Evolutionary conservation across 768 basidiomycete genomes (phyloP), one percentile per base, ranked within the genome.

Genomic region (Daedaleopsis nitida): DNA sequence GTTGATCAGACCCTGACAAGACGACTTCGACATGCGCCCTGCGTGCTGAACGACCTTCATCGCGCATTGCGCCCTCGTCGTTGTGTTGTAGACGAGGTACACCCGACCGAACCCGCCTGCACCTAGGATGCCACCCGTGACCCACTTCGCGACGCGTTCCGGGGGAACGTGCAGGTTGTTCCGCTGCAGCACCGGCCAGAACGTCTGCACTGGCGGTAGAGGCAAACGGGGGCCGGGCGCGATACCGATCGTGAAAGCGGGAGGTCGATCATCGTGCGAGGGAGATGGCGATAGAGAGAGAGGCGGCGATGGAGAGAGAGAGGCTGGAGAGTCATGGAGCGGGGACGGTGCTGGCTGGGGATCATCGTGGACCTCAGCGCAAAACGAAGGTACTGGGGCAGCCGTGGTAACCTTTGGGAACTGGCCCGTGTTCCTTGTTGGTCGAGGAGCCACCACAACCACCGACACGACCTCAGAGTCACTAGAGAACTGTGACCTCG

Each of bases 41-140:
- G 38, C 12, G 43, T 61, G 57, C 24, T 62, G 59, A 5, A 68
- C 51, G 35, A 69, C 66, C 59, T 71, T 71, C 59, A 71, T 62
- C 11, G 66, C 70, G 16, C 62, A 52, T 44, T 65, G 35, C 21
- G 42, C 35, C 5, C 45, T 23, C 0, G 49, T 47, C 0, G 55
- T 17, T n/a, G 55, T 55, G 52, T 66, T 47, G 17, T 57, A 56
- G 16, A 66, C 56, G 16, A 66, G 63, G 59, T 61, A 68, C 21
- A 71, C 70, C 6, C 47, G 58, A 3, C 66, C 66, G 34, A 59
- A 69, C 17, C 61, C 55, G 32, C 69, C 69, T 19, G 65, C 48
- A 11, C 68, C 68, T 0, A 67, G 48, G 17, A 60, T 19, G 3
- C 58, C 67, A 3, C 50, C 62, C 32, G 32, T 52, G 27, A 58